Evolutionary conservation across 441 rosid species (phyloP).

Genomic region (Kokia cookei): DNA sequence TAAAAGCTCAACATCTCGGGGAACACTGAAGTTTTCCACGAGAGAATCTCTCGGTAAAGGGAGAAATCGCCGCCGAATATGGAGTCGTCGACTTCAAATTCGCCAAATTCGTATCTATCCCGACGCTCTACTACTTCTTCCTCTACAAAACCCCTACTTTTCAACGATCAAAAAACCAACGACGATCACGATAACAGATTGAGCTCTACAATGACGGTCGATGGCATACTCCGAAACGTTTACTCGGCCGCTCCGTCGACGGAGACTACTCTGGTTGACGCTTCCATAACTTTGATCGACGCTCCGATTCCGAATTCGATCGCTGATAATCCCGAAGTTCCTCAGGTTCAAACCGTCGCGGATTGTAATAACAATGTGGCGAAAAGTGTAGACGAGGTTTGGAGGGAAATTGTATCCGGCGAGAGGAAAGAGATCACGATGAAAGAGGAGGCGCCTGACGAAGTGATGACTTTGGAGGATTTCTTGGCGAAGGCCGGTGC

Average conservation of each 20-base stretch:
- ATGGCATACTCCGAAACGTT: constrained; percentile 43
- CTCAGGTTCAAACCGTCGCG: constrained; percentile 1
- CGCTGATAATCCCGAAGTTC: constrained; percentile 2
- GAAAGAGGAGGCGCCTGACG: constrained; percentile 70
- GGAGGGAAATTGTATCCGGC: constrained; percentile 69
- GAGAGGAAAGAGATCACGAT: constrained; percentile 49
- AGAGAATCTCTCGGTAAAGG: not conserved
- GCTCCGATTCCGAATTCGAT: constrained; percentile 16
- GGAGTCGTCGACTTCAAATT: constrained; percentile 63
- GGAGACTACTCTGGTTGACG: constrained; percentile 42
- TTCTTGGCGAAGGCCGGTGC: constrained; percentile 74
- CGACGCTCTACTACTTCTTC: constrained; percentile 41
- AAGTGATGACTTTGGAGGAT: constrained; percentile 90
- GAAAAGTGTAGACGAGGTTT: constrained; percentile 67
- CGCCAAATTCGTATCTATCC: constrained; percentile 57
- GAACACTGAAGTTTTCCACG: not conserved
- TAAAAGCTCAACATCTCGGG: not conserved
- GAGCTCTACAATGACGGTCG: constrained; percentile 36
- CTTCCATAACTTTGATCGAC: constrained; percentile 41
- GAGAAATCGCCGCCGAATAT: constrained; percentile 24
- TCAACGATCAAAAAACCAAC: constrained; percentile 15
- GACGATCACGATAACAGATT: not conserved
- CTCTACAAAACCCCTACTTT: constrained; percentile 16
- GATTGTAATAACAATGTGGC: constrained; percentile 15
- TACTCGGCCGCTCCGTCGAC: constrained; percentile 26